Conservation (phyloP, 2,329 filamentous ascomycete species). For the Talaromyces sp. region DNA sequence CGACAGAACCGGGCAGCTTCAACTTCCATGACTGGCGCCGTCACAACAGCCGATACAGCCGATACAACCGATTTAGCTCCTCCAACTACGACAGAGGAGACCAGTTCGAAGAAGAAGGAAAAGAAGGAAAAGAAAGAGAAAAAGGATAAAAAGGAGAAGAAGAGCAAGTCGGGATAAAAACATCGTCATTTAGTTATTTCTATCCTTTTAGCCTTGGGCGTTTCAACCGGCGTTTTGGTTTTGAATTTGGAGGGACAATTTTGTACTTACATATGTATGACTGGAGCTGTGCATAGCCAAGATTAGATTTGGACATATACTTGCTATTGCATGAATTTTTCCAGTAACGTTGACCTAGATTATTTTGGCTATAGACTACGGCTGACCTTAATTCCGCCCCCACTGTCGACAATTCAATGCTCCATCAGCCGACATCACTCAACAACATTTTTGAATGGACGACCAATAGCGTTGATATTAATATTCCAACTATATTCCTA, state of each 20-base stretch:
- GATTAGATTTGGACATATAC: background rate
- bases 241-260: background rate
- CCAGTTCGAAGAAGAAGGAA: constrained; percentile 13
- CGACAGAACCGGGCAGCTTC: background rate
- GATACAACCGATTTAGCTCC: no score
- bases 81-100: constrained; percentile 12
- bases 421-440: background rate
- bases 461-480: background rate
- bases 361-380: no score
- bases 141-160: constrained; percentile 13
- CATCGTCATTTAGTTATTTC: background rate
- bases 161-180: constrained; percentile 1
- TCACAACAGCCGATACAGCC: background rate
- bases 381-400: background rate
- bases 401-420: background rate
- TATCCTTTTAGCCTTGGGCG: background rate
- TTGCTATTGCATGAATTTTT: background rate
- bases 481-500: no score
- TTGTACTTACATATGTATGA: background rate
- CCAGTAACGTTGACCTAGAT: background rate
- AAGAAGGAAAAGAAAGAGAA: constrained; percentile 15
- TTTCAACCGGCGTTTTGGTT: background rate
- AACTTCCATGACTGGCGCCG: constrained; percentile 17
- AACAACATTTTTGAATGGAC: no score
- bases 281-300: background rate